Evolutionary conservation across 225 moss, liverwort and hornwort genomes (phyloP).

Genomic region (Straminergon stramineum): DNA sequence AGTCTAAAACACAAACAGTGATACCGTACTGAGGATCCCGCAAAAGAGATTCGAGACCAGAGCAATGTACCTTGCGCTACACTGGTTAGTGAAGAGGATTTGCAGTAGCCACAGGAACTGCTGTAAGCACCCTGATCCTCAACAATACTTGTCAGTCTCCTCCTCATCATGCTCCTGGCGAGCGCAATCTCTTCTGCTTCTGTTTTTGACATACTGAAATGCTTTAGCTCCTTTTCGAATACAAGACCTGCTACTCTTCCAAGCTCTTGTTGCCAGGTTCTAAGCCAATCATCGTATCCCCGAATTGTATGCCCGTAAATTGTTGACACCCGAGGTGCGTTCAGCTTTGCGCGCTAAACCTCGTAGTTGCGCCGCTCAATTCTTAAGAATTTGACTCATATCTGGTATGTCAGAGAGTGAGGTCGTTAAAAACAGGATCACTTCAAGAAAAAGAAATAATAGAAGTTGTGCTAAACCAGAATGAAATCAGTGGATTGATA

Average conservation of each 20-base stretch:
- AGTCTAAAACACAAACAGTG: not conserved
- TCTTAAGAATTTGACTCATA: not conserved
- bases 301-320: not conserved
- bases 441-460: not conserved
- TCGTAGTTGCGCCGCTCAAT: not conserved
- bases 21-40: not conserved
- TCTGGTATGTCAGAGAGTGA: not conserved
- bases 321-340: not conserved
- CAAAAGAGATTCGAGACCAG: not conserved
- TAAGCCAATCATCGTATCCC: not conserved
- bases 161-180: conserved; percentile 26
- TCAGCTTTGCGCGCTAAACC: not conserved
- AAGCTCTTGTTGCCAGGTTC: not conserved
- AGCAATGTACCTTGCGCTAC: conserved; percentile 56
- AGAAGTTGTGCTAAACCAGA: not conserved
- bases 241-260: not conserved
- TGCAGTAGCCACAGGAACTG: conserved; percentile 88
- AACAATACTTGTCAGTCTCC: conserved; percentile 54
- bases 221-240: not conserved
- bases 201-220: conserved; percentile 10
- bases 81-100: conserved; percentile 43
- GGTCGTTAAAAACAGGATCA: not conserved
- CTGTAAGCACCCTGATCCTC: conserved; percentile 72
- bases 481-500: not conserved
- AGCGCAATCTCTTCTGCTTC: conserved; percentile 22